Evolutionary conservation across 2,329 filamentous ascomycete genomes (phyloP), one percentile per base, ranked within the genome.

Genomic region (Alternaria ventricosa): DNA sequence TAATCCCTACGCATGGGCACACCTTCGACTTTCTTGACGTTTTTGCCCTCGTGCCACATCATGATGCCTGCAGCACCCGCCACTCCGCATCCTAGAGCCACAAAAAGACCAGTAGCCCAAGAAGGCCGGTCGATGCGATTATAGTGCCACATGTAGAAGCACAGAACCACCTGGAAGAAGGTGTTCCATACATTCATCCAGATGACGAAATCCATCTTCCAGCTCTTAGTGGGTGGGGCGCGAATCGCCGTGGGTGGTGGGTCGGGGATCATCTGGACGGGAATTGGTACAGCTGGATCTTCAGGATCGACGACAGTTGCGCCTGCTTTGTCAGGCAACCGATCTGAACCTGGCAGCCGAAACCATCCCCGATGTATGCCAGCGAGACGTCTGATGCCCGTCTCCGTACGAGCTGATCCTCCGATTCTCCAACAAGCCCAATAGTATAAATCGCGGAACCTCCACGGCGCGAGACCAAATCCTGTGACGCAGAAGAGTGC

Each of bases 401-500:
- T 77, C 27, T 71, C 65, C 33, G 70, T 75, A 59, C 74, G 76
- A 51, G 72, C 85, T 75, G 55, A 88, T 81, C 60, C 85, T 54
- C 23, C 92, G 85, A 80, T 87, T 46, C 78, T 75, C 79, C 78
- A 96, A 72, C 86, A 85, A 53, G 92, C 79, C 33, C 94, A 83
- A 75, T 88, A 93, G 77, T 90, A 96, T 10, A 93, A 81, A 76
- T 97, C 93, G 30, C 93, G 86, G 70, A 94, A 91, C 30, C 93
- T 87, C 93, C 93, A 97, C 0, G 93, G 93, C 1, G 92, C 90
- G 12, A 96, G 85, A 0, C 93, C 93, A 69, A 96, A 95, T 1
- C 90, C 93, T 1, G 93, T 95, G 7, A 96, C 89, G 79, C 92
- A 96, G 84, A 97, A 97, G 1, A 97, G 86, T 0, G 87, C 91